A percentile compares a stretch with the other conserved stretches of the same genome.
phyloP scores from a whole-genome alignment of 163 green algal species.

The Smithsoniella earleae region DNA sequence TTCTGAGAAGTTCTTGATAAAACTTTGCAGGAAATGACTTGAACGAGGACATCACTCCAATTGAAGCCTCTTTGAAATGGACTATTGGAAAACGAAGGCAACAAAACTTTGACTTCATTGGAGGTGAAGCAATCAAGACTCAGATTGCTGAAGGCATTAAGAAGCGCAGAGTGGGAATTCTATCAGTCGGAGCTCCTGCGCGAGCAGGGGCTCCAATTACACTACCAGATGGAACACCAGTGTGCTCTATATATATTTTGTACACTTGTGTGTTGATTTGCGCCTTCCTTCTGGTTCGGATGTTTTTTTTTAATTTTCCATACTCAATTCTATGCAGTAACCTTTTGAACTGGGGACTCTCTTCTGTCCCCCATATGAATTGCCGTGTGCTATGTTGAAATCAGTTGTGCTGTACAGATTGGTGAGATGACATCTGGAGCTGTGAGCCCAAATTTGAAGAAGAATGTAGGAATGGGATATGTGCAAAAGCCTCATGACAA shows the following conservation, averaged over 20 bases:
- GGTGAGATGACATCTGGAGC: slow-evolving; percentile 87
- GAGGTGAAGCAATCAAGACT: slow-evolving; percentile 84
- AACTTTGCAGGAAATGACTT: slow-evolving; percentile 81
- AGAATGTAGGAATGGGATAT: slow-evolving; percentile 99
- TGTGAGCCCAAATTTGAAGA: slow-evolving; percentile 89
- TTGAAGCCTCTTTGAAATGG: slow-evolving; percentile 96
- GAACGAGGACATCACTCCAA: slow-evolving; percentile 79
- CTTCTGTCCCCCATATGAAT: too few species aligned
- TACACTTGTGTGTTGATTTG: too few species aligned
- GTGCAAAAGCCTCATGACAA: slow-evolving; percentile 85
- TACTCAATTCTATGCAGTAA: too few species aligned
- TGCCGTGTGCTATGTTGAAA: too few species aligned
- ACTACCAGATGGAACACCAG: not conserved
- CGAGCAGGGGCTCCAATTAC: slow-evolving; percentile 32
- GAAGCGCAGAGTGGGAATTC: slow-evolving; percentile 74
- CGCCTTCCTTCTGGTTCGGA: not conserved
- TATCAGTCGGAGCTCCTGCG: slow-evolving; percentile 70
- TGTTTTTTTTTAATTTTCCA: not conserved
- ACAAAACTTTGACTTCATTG: slow-evolving; percentile 84
- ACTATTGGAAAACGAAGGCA: slow-evolving; percentile 86
- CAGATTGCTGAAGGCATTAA: slow-evolving; percentile 80
- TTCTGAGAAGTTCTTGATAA: too few species aligned
- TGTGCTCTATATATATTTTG: slow-evolving; percentile 18
- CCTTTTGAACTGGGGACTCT: too few species aligned
- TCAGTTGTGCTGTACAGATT: slow-evolving; percentile 40